Conservation (phyloP, 768 basidiomycete species). For the Leccinum aurantiacum region DNA sequence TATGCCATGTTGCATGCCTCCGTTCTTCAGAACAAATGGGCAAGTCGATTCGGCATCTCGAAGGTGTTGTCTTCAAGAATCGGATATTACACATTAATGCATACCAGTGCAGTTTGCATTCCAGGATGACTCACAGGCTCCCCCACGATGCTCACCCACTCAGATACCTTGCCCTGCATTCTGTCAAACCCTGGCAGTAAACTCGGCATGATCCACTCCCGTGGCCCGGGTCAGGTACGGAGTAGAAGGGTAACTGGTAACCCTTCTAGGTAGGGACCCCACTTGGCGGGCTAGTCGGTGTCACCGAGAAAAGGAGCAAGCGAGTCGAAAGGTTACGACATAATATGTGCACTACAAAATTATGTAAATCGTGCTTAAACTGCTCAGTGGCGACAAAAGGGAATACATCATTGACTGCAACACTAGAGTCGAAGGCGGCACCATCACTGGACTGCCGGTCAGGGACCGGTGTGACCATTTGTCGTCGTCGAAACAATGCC, state of each 20-base stretch:
- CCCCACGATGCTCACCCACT: neutral
- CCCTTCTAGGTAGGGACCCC: neutral
- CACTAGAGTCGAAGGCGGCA: no score
- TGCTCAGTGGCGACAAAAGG: no score
- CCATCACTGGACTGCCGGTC: no score
- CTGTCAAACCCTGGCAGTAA: neutral
- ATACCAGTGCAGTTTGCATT: neutral
- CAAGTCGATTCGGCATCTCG: constrained; percentile 58
- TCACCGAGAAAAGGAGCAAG: neutral
- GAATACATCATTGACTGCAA: no score
- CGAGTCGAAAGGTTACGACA: neutral
- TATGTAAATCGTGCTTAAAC: no score
- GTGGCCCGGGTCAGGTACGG: neutral
- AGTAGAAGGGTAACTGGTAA: neutral
- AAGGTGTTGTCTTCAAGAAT: constrained; percentile 84
- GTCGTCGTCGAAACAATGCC: no score
- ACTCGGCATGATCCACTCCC: neutral
- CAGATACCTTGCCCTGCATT: neutral
- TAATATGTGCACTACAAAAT: neutral
- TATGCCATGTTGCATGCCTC: constrained; percentile 58
- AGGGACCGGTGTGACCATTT: no score
- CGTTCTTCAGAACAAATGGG: constrained; percentile 68
- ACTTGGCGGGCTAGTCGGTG: neutral
- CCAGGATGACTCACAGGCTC: neutral
- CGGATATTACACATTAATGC: no score